Evolutionary conservation across 306 rosid species (phyloP), one percentile per base, ranked within the genome.

Genomic region (Styphnolobium japonicum): DNA sequence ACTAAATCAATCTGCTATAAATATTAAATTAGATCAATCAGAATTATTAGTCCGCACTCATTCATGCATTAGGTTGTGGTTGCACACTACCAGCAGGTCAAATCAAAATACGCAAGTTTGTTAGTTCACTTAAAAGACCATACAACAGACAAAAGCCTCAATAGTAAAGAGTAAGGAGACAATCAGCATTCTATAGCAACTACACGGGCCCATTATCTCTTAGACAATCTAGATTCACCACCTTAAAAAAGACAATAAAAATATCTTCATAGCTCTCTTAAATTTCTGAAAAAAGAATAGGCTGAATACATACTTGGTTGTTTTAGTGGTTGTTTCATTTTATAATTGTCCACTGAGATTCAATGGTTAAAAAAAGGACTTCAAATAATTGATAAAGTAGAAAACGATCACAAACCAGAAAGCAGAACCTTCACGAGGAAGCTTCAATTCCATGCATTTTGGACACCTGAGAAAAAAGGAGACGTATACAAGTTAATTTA

Each of bases 381-480:
- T 23, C 33, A 51, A 78, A 71, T 42, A 19, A 18, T 31, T 27
- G 18, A 34, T 5, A 51, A 66, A 60, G 72, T 19, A 53, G 61
- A 29, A 70, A 37, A 61, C 18, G 64, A 53, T 77, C 76, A 90
- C 99, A 73, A 22, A 95, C 99, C 97, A 95, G 93, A 95, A 95
- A 43, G 99, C 91, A 34, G 98, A 89, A 56, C 83, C 88, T 82
- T 91, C 94, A 1, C 97, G 96, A 36, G 98, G 93, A 82, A 95
- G 96, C 92, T 90, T 95, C 86, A 95, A 83, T 46, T 93, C 92
- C 80, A 93, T 63, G 73, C 99, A 95, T 85, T 95, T 95, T 6
- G 99, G 98, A 80, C 99, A 95, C 89, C 98, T 95, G 79, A 8
- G 42, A 36, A 15, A 52, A 11, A 9, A 2, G 0, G 2, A 25